Evolutionary conservation across 495 filamentous ascomycete species (phyloP).

Genomic region (Neurospora africana): DNA sequence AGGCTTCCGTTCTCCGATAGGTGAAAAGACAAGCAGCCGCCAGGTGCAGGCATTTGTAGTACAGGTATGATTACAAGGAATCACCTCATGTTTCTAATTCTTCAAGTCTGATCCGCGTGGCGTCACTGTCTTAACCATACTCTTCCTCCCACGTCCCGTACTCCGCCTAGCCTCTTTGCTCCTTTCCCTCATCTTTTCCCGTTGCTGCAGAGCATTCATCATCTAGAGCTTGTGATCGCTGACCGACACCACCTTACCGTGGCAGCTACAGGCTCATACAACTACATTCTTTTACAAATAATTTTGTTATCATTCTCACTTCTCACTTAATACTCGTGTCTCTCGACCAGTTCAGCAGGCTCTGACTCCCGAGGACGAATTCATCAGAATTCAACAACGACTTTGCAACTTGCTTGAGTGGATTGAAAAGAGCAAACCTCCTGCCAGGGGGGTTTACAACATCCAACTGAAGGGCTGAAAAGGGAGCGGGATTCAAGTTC

Average conservation of each 20-base stretch:
- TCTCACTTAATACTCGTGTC: conserved; percentile 15
- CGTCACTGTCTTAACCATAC: conserved; percentile 34
- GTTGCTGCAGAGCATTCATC: conserved; percentile 23
- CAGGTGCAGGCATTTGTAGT: conserved; percentile 36
- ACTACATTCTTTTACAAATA: conserved; percentile 18
- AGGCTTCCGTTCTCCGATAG: conserved; percentile 4
- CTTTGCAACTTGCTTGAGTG: conserved; percentile 7
- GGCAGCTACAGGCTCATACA: conserved; percentile 36
- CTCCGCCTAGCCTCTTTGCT: conserved; percentile 20
- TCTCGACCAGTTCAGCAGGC: conserved; percentile 44
- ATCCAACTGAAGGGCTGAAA: conserved; percentile 1
- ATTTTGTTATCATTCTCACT: conserved; percentile 19
- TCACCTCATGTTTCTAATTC: conserved; percentile 33
- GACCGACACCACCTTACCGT: conserved; percentile 28
- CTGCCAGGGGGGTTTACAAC: conserved; percentile 5
- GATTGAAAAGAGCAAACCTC: neutral
- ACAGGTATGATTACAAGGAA: conserved; percentile 40
- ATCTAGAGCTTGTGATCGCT: conserved; percentile 30
- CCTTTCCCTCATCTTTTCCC: conserved; percentile 17
- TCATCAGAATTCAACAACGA: conserved; percentile 1
- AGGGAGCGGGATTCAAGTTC: conserved; percentile 3
- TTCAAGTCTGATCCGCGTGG: conserved; percentile 21
- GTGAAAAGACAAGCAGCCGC: conserved; percentile 15
- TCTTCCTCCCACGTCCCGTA: conserved; percentile 29
- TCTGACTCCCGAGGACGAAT: conserved; percentile 34